phyloP scores from a whole-genome alignment of 2,329 filamentous ascomycete genomes.

The Venturia aucupariae region DNA sequence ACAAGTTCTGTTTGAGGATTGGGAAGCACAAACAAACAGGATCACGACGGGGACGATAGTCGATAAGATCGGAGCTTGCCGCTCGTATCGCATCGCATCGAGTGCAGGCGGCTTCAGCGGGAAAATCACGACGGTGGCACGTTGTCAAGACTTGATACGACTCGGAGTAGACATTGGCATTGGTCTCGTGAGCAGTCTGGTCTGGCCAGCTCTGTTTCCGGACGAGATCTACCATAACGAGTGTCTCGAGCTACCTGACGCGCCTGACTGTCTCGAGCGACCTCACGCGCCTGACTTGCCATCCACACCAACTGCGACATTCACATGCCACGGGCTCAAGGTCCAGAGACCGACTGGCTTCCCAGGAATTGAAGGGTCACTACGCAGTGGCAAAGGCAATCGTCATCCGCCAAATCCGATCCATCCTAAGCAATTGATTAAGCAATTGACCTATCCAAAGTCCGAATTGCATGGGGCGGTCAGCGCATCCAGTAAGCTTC shows the following conservation, averaged over 20 bases:
- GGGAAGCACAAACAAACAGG: neutral
- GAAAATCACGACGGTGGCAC: neutral
- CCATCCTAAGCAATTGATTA: neutral
- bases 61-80: conserved; percentile 6
- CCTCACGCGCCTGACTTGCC: neutral
- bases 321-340: neutral
- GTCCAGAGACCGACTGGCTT: neutral
- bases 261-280: neutral
- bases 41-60: neutral
- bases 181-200: neutral
- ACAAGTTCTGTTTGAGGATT: conserved; percentile 1
- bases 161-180: neutral
- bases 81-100: neutral
- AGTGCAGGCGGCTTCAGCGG: neutral
- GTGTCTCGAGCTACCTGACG: conserved; percentile 1
- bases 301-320: neutral
- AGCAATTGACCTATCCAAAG: conserved; percentile 2
- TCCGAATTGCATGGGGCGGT: neutral
- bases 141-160: no score
- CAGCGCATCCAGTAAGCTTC: neutral
- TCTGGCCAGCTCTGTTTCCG: neutral
- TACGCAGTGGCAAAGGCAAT: neutral
- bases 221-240: neutral
- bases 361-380: neutral
- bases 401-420: neutral